Conservation (phyloP, 208 protist genomes). For the Crithidia mellificae region DNA sequence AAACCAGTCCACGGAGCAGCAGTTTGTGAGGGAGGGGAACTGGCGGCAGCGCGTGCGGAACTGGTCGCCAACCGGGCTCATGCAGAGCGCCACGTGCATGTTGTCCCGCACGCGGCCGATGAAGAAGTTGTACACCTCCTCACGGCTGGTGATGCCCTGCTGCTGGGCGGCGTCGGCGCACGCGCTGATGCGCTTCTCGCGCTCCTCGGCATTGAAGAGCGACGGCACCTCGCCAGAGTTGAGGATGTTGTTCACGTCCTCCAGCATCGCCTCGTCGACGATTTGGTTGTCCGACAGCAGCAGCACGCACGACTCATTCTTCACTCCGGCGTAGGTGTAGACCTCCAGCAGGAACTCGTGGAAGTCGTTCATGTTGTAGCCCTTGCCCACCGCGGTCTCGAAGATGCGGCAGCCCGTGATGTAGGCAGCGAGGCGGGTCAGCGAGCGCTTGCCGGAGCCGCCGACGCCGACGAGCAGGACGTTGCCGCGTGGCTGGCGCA, state of each 20-base stretch:
- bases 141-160: conserved; percentile 87
- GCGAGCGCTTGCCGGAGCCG: conserved; percentile 95
- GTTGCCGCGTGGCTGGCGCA: conserved; percentile 97
- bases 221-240: conserved; percentile 98
- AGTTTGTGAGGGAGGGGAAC: conserved; percentile 98
- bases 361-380: conserved; percentile 93
- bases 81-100: conserved; percentile 96
- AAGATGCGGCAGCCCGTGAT: conserved; percentile 91
- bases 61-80: conserved; percentile 95
- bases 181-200: conserved; percentile 94
- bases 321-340: conserved; percentile 89
- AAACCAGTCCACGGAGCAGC: conserved; percentile 98
- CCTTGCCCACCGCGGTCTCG: conserved; percentile 92
- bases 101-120: conserved; percentile 95
- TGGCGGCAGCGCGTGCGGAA: conserved; percentile 95
- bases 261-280: conserved; percentile 94
- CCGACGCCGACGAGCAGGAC: conserved; percentile 97
- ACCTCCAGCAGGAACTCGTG: conserved; percentile 92
- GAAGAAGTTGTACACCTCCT: conserved; percentile 95
- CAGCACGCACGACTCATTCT: conserved; percentile 91
- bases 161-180: conserved; percentile 87
- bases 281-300: conserved; percentile 97
- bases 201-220: conserved; percentile 95
- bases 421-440: conserved; percentile 93
- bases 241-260: conserved; percentile 98